A percentile compares a stretch with the other conserved stretches of the same genome.
Conservation (phyloP, 169 alveolate species). For the Eimeria brunetti region DNA sequence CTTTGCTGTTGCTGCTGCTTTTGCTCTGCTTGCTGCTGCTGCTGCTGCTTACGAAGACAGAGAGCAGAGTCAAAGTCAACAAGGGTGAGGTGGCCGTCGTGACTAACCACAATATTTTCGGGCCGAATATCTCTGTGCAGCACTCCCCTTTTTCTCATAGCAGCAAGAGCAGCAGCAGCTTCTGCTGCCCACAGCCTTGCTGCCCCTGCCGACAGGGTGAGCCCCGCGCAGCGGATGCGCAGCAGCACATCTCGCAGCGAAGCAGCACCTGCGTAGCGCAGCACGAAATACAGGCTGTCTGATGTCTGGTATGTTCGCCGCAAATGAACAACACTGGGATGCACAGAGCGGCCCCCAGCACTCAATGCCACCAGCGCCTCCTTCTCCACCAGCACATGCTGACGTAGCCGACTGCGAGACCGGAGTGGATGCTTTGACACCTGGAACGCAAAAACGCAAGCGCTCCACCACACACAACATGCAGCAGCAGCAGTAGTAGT, state of each 20-base stretch:
- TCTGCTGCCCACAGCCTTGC: constrained; percentile 75
- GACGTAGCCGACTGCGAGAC: constrained; percentile 49
- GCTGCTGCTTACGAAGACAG: constrained; percentile 25
- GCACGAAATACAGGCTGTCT: constrained; percentile 35
- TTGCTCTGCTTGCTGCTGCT: background rate
- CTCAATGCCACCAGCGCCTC: constrained; percentile 34
- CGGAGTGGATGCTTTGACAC: constrained; percentile 11
- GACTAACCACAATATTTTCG: constrained; percentile 90
- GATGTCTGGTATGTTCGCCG: constrained; percentile 46
- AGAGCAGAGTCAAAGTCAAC: constrained; percentile 89
- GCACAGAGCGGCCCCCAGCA: constrained; percentile 1
- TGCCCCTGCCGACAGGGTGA: constrained; percentile 17
- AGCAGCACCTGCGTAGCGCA: constrained; percentile 8
- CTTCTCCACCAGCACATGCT: constrained; percentile 53
- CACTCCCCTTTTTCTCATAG: constrained; percentile 51
- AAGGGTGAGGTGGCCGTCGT: constrained; percentile 92
- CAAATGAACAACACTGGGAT: constrained; percentile 35
- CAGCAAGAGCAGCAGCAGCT: constrained; percentile 61
- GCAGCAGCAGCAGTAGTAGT: background rate
- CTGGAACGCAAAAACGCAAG: background rate
- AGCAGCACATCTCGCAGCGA: constrained; percentile 50
- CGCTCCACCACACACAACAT: background rate
- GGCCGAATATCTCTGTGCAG: constrained; percentile 95
- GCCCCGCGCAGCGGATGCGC: constrained; percentile 47
- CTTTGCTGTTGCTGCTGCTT: background rate